Conservation (phyloP, 2,329 filamentous ascomycete genomes). For the Colletotrichum liriopes region DNA sequence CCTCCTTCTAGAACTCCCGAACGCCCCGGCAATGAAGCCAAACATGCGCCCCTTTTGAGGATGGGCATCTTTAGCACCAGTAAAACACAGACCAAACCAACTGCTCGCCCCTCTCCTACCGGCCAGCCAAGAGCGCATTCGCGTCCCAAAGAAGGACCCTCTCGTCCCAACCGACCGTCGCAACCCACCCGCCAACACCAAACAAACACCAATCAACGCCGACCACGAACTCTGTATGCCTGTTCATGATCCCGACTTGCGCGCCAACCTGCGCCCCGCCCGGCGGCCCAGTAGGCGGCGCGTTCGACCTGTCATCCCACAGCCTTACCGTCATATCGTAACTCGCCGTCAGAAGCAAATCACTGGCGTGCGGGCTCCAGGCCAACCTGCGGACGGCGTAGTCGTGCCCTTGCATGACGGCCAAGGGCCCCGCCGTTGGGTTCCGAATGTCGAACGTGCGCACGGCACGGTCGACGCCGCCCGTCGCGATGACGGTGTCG, state of each 20-base stretch:
- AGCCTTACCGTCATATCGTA: slow-evolving; percentile 98
- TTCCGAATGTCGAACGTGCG: slow-evolving; percentile 92
- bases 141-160: slow-evolving; percentile 94
- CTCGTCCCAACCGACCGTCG: slow-evolving; percentile 96
- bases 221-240: slow-evolving; percentile 95
- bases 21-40: slow-evolving; percentile 26
- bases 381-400: slow-evolving; percentile 90
- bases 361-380: slow-evolving; percentile 95
- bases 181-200: slow-evolving; percentile 94
- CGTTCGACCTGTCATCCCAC: slow-evolving; percentile 83
- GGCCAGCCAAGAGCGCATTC: slow-evolving; percentile 59
- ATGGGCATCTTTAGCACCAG: background rate
- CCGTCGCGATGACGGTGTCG: slow-evolving; percentile 86
- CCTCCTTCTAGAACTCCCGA: slow-evolving; percentile 5
- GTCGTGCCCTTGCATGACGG: slow-evolving; percentile 86
- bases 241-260: slow-evolving; percentile 89
- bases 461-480: slow-evolving; percentile 88
- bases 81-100: background rate
- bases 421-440: slow-evolving; percentile 79
- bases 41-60: background rate
- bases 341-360: slow-evolving; percentile 88
- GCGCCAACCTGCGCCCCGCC: slow-evolving; percentile 68
- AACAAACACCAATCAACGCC: slow-evolving; percentile 99
- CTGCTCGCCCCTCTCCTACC: slow-evolving; percentile 25
- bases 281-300: slow-evolving; percentile 54